Conservation (phyloP, 129 eudicot genomes). For the Saposhnikovia divaricata region DNA sequence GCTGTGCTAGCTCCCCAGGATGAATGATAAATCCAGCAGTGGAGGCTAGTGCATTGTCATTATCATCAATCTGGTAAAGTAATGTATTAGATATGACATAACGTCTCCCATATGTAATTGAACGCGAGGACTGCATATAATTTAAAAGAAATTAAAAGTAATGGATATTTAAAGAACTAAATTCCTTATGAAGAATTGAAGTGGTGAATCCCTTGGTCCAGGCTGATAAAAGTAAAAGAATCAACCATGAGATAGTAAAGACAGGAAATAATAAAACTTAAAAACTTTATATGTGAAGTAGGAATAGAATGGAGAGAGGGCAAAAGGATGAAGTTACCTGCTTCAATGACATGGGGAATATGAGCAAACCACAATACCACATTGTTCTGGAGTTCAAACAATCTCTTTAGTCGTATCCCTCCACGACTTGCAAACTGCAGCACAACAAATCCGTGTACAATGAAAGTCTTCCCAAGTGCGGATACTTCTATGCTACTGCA, state of each 20-base stretch:
- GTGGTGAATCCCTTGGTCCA: slow-evolving; percentile 10
- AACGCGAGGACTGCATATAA: too few relatives aligned
- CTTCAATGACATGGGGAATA: slow-evolving; percentile 63
- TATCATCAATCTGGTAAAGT: too few relatives aligned
- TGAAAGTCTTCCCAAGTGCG: too few relatives aligned
- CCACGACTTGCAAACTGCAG: slow-evolving; percentile 60
- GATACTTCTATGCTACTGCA: too few relatives aligned
- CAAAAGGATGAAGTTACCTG: slow-evolving; percentile 31
- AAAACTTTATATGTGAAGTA: not conserved
- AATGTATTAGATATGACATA: too few relatives aligned
- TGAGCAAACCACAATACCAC: slow-evolving; percentile 66
- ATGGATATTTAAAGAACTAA: too few relatives aligned
- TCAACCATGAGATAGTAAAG: not conserved
- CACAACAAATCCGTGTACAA: too few relatives aligned
- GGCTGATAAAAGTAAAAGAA: not conserved
- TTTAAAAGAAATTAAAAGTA: too few relatives aligned
- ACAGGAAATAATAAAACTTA: not conserved
- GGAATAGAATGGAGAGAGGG: not conserved
- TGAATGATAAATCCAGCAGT: too few relatives aligned
- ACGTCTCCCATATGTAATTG: too few relatives aligned
- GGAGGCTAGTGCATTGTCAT: too few relatives aligned
- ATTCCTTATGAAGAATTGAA: slow-evolving; percentile 22
- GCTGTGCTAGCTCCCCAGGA: too few relatives aligned
- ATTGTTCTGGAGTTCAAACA: slow-evolving; percentile 61
- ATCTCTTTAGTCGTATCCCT: slow-evolving; percentile 43